These are phyloP conservation scores for Coemansia pectinata DNA, from an alignment of 192 early-diverging fungal species.

Conservation along the genomic window DNA sequence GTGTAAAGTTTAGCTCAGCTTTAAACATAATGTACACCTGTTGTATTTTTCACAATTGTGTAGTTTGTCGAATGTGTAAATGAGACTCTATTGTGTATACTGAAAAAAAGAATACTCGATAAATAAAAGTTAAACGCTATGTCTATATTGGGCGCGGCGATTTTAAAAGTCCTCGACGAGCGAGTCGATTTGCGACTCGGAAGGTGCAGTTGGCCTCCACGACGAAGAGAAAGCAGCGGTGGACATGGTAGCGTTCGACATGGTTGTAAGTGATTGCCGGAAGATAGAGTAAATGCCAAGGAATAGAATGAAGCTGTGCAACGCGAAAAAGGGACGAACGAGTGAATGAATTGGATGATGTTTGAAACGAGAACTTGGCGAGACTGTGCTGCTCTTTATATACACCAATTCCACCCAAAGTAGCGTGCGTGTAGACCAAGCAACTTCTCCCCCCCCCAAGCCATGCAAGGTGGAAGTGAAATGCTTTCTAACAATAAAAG, in stretches of 20 bases:
- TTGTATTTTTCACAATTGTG: neutral
- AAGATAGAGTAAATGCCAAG: neutral
- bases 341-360: neutral
- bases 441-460: neutral
- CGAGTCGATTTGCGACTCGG: slow-evolving; percentile 21
- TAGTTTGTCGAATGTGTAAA: neutral
- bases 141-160: neutral
- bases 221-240: neutral
- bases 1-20: neutral
- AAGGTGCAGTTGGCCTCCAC: slow-evolving; percentile 25
- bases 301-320: neutral
- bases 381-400: neutral
- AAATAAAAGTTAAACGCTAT: neutral
- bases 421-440: neutral
- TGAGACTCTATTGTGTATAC: neutral
- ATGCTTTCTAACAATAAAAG: neutral
- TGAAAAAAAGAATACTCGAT: neutral
- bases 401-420: neutral
- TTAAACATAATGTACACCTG: too few relatives aligned
- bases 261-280: neutral
- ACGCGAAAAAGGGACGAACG: neutral
- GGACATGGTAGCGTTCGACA: neutral
- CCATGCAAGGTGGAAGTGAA: neutral
- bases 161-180: slow-evolving; percentile 14
- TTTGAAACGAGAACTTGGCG: neutral